Evolutionary conservation across 345 rosid species (phyloP), one percentile per base, ranked within the genome.

Genomic region (Boechera divaricarpa): DNA sequence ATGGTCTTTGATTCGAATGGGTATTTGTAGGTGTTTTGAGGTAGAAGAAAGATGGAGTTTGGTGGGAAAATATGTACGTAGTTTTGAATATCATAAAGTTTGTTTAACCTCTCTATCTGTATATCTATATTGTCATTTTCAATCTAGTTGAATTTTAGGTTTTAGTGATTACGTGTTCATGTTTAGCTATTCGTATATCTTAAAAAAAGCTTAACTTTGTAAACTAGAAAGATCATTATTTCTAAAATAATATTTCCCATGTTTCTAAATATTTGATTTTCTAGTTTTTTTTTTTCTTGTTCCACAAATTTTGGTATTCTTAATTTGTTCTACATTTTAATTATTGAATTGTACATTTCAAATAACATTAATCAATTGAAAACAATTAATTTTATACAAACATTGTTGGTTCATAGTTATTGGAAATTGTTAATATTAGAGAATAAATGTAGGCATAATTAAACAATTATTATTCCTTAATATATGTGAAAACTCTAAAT

Each of bases 61-160:
- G 81, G 81, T 78, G 72, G 24, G 77, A 72, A 78, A 66, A 57
- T 65, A 2, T 72, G 38, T 58, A 38, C 1, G 47, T 31, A 18
- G 39, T 16, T 53, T 76, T 55, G 47, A 63, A 44, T 38, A 4
- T 4, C 4, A 63, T 41, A 58, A 49, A 31, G 72, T 72, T 78
- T 24, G 81, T 58, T 78, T 72, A 78, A 78, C 77, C n/a, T 72
- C 77, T 73, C 73, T 42, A 72, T 45, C 81, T 78, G 77, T 72
- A 51, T 78, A 64, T 65, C 72, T 72, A 44, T 16, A 18, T 52
- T 44, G 66, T 77, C 61, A 63, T 5, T 63, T 64, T 71, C 72
- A 64, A 31, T 64, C 35, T 70, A 6, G 62, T 77, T 77, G 55
- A 57, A 65, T 18, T 77, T 71, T 77, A 18, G 76, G 77, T 64